Base-by-base conservation (phyloP, 2,329 filamentous ascomycete species). In the Arthroderma sp. region DNA sequence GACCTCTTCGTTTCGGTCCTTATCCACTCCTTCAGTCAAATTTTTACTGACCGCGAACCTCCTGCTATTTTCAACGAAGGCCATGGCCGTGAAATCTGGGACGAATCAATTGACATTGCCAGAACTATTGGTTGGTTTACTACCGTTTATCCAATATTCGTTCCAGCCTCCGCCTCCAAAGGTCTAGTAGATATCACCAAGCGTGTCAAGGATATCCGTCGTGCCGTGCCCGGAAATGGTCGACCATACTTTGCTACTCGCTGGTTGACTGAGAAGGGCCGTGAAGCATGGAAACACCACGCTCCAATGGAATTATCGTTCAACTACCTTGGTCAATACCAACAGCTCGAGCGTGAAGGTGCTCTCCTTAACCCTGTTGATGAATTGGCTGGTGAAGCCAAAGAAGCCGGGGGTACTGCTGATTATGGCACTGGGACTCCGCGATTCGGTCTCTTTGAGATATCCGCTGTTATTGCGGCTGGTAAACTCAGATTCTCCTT, bases 81-180 rank as follows among this genome's bases (percentile, higher is more conserved):
- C 1, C 76, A 78, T 57, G 76, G 76, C 5, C 71, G 76, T 23
- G 76, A 78, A 61, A 61, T 73, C 0, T 77, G 74, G 67, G 69
- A 74, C 58, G 52, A 69, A 2, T 69, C 65, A 19, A 69, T 78
- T 53, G 76, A 78, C 56, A 68, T 77, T 2, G 74, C 75, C 0
- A 64, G 71, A 25, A 78, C 76, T 0, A 69, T 78, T 11, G 76
- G 76, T 3, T 79, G 76, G 76, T 79, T 78, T 56, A 78, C 76
- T 0, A 75, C 76, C 35, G 67, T 78, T 55, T 72, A 70, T 25
- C 76, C 75, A 15, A 62, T 77, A 2, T 67, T 69, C 54, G 64
- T 74, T 2, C 60, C 65, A 2, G 61, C 65, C 0, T 52, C 49
- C 2, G 19, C 54, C 3, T 55, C 38, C 0, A 44, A 58, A 53